Base-by-base conservation (phyloP, 2,329 filamentous ascomycete species). In the Fusarium continuum region DNA sequence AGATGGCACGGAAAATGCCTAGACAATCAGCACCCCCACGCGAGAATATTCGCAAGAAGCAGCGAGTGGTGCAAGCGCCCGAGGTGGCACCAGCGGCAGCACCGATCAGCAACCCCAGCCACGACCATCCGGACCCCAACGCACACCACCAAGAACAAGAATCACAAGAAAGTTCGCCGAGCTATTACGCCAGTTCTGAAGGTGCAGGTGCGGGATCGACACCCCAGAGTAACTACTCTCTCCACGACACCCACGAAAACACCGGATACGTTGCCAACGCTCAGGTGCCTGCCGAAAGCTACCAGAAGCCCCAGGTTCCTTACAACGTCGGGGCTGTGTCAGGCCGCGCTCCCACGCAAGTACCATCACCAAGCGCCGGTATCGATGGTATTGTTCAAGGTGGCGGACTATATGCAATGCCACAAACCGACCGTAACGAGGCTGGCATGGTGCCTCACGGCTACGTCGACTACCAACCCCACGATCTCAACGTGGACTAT, bases 1-100 rank as follows among this genome's bases (percentile, higher is more conserved):
- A 69, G 20, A 70, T 76, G 34, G 72, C 62, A 1, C 65, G 64
- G 16, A 71, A 73, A 17, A 60, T 76, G 38, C 73, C 73, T 1
- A 68, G 74, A 25, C 53, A 73, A 10, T 70, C 70, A 4, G 39
- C 46, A 13, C 32, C 50, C 6, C 20, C 23, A 16, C 44, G 60
- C 2, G 55, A 57, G 3, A 56, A 45, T 4, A 10, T 43, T 11
- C 54, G 67, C 6, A 67, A 59, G 41, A 56, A 61, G 20, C 64
- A 67, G 25, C 48, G 65, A 7, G 16, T 54, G 9, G 31, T 36
- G 3, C 22, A 36, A 8, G 43, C 19, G 10, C 16, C 53, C 20
- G 38, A 34, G 22, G 31, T 28, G 8, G 17, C 36, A 5, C 34
- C 31, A 3, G 22, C 23, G 16, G 32, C 31, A 17, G 29, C 36